Evolutionary conservation across 2,329 filamentous ascomycete species (phyloP), one percentile per base, ranked within the genome.

Genomic region (Apiospora phragmitis): DNA sequence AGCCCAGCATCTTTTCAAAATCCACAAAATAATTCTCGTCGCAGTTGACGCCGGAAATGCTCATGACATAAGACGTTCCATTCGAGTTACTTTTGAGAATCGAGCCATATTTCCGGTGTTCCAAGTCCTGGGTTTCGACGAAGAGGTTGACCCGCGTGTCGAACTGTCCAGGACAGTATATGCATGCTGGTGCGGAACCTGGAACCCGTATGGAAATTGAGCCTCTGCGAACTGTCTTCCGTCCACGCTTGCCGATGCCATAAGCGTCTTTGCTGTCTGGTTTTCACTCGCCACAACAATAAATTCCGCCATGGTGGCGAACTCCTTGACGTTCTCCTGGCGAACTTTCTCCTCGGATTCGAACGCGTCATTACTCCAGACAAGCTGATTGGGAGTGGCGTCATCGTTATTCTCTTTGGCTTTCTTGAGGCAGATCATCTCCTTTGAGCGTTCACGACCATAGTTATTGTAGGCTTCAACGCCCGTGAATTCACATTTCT

Each of bases 51-150:
- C 89, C 90, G 67, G 89, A 85, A 32, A 96, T 86, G 80, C 93
- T 97, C 74, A 97, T 85, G 16, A 97, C 93, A 77, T 98, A 99
- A 1, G 93, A 96, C 0, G 96, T 99, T 69, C 96, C 96, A 79
- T 99, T 98, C 76, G 94, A 98, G 84, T 99, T 99, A 79, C 94
- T 98, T 88, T 98, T 99, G 82, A 99, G 90, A 75, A 99, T 94
- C 32, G 92, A 92, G 47, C 96, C 96, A 76, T 93, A 94, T 71
- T 92, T 89, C 68, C 88, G 89, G 24, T 90, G 91, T 68, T 85
- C 79, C 4, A 85, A 84, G 51, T 87, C 88, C 76, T 93, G 92
- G 51, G 94, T 93, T 0, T 93, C 94, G 65, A 98, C 95, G 78
- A 98, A 97, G 71, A 99, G 83, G 82, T 98, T 98, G 71, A 99